Percentiles rank a stretch among this genome's conserved stretches.
phyloP scores from a whole-genome alignment of 73 alveolate genomes.

The Blepharisma japonicum region DNA sequence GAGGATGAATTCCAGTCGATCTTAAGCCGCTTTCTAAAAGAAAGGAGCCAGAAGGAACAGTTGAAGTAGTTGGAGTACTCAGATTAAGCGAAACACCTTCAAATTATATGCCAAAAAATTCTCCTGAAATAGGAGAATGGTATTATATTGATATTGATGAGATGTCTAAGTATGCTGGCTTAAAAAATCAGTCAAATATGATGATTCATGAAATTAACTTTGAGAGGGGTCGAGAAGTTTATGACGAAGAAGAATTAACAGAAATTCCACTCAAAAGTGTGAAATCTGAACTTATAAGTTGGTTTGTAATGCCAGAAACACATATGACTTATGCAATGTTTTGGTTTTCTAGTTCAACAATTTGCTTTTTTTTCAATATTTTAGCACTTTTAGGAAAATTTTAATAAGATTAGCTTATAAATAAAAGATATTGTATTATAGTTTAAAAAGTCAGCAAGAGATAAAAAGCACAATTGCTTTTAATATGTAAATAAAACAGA shows the following conservation, averaged over 20 bases:
- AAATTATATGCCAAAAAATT: background rate
- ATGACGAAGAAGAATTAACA: conserved; percentile 12
- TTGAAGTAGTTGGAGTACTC: background rate
- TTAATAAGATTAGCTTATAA: no score
- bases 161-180: background rate
- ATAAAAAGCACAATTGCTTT: no score
- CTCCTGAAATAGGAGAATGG: conserved; percentile 9
- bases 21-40: background rate
- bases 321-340: conserved; percentile 20
- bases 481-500: no score
- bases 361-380: background rate
- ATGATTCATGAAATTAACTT: conserved; percentile 25
- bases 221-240: background rate
- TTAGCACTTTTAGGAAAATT: no score
- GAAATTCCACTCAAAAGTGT: conserved; percentile 14
- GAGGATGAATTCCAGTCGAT: conserved; percentile 10
- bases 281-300: conserved; percentile 17
- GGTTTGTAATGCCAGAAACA: conserved; percentile 4
- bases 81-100: background rate
- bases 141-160: background rate
- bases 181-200: background rate
- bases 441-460: no score
- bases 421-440: no score
- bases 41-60: background rate
- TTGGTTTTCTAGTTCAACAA: conserved; percentile 6